Percentiles rank a stretch among this genome's conserved stretches.
These are phyloP conservation scores for Tetraselmis chui DNA, from an alignment of 139 green algal genomes.

Conservation along the genomic window DNA sequence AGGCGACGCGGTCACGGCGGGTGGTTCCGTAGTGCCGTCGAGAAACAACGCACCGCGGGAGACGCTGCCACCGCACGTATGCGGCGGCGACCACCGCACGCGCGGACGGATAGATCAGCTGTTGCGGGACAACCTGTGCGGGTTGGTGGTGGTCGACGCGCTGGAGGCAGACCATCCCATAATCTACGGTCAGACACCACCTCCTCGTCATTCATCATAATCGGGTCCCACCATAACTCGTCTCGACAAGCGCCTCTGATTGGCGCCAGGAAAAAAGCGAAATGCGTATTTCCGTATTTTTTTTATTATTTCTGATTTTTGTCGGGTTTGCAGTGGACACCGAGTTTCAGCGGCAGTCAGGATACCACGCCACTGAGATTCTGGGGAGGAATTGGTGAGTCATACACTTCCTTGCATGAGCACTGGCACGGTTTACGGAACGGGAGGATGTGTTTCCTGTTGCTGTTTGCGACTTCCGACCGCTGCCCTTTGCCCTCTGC, in stretches of 20 bases:
- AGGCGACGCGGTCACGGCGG: background rate
- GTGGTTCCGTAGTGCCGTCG: background rate
- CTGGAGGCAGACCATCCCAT: slow-evolving; percentile 4
- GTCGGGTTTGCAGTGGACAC: background rate
- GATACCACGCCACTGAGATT: slow-evolving; percentile 3
- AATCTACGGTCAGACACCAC: slow-evolving; percentile 11
- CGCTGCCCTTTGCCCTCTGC: background rate
- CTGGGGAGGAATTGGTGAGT: slow-evolving; percentile 6
- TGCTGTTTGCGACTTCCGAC: too few relatives aligned
- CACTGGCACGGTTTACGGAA: too few relatives aligned
- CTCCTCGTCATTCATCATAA: too few relatives aligned
- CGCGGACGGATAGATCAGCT: background rate
- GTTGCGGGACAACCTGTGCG: background rate
- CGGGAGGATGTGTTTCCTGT: too few relatives aligned
- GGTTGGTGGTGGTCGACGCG: background rate
- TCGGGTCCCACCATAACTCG: too few relatives aligned
- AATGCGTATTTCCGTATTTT: too few relatives aligned
- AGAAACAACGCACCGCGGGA: background rate
- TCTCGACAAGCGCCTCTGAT: too few relatives aligned
- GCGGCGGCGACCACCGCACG: background rate
- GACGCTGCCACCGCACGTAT: background rate
- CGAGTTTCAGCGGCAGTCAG: background rate
- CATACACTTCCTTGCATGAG: too few relatives aligned
- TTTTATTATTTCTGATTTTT: too few relatives aligned
- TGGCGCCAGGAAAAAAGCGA: too few relatives aligned